phyloP scores from a whole-genome alignment of 768 basidiomycete genomes.

The Suillus paluster region DNA sequence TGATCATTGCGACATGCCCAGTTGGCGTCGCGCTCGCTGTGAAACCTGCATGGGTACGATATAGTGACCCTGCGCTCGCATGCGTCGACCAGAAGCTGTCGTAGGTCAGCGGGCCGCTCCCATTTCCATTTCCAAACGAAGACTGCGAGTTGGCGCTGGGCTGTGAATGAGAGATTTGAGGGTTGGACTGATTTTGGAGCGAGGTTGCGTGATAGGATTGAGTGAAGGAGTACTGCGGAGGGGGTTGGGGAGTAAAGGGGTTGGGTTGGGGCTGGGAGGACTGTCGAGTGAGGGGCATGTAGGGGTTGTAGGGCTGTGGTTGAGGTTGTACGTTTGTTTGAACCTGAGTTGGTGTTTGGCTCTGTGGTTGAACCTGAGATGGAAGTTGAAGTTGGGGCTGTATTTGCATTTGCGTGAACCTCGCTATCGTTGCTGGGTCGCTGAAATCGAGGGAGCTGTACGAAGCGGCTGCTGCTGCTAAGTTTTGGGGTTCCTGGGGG shows the following conservation, averaged over 20 bases:
- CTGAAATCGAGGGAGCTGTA: slow-evolving; percentile 22
- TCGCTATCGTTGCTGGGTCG: slow-evolving; percentile 28
- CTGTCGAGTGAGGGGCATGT: slow-evolving; percentile 5
- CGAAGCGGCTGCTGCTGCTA: neutral
- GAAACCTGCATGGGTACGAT: slow-evolving; percentile 35
- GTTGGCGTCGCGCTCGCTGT: slow-evolving; percentile 26
- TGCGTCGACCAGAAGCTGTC: slow-evolving; percentile 70
- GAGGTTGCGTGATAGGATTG: slow-evolving; percentile 10
- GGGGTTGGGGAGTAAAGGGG: slow-evolving; percentile 19
- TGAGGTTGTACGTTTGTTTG: slow-evolving; percentile 8
- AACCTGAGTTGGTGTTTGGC: slow-evolving; percentile 6
- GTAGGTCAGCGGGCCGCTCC: slow-evolving; percentile 48
- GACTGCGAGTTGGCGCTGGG: slow-evolving; percentile 19
- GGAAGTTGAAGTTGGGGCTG: slow-evolving; percentile 7
- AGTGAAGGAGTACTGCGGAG: slow-evolving; percentile 7
- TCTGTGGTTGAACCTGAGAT: slow-evolving; percentile 4
- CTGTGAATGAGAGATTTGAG: neutral
- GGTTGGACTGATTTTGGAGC: slow-evolving; percentile 11
- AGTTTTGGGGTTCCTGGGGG: neutral
- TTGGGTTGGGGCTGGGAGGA: slow-evolving; percentile 8
- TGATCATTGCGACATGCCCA: slow-evolving; percentile 37
- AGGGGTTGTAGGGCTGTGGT: slow-evolving; percentile 3
- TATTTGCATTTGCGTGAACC: slow-evolving; percentile 28
- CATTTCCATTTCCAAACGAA: slow-evolving; percentile 23
- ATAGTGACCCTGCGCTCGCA: slow-evolving; percentile 36